Percentiles rank a stretch among this genome's conserved stretches.
phyloP scores from a whole-genome alignment of 2,329 filamentous ascomycete species.

The Neurospora crassa region DNA sequence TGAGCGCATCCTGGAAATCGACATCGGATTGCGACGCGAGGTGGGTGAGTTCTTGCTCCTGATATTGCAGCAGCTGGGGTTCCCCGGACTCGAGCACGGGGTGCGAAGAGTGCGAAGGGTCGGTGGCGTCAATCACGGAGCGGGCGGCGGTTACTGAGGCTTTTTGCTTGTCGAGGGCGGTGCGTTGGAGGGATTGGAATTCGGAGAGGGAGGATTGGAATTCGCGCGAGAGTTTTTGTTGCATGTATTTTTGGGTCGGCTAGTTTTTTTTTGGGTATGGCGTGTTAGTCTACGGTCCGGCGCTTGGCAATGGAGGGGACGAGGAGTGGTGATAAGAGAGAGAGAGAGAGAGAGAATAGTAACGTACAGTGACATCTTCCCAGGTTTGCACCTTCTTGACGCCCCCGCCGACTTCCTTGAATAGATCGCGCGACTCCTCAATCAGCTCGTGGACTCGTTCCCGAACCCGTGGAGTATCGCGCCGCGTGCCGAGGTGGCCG shows the following conservation, averaged over 20 bases:
- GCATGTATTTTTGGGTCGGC: conserved; percentile 93
- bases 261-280: conserved; percentile 25
- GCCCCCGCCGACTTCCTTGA: conserved; percentile 87
- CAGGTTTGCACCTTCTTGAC: conserved; percentile 85
- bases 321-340: background rate
- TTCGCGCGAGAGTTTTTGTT: conserved; percentile 88
- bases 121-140: conserved; percentile 55
- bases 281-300: background rate
- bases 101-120: conserved; percentile 12
- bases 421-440: conserved; percentile 75
- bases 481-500: conserved; percentile 74
- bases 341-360: background rate
- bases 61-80: conserved; percentile 47
- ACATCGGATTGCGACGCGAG: conserved; percentile 89
- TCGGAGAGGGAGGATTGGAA: conserved; percentile 83
- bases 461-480: conserved; percentile 82
- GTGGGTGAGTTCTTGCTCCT: conserved; percentile 67
- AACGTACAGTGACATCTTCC: conserved; percentile 69
- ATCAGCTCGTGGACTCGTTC: conserved; percentile 83
- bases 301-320: conserved; percentile 5
- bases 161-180: conserved; percentile 85
- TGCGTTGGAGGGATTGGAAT: conserved; percentile 85
- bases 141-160: conserved; percentile 77
- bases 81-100: conserved; percentile 22
- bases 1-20: conserved; percentile 92